A percentile compares a stretch with the other conserved stretches of the same genome.
phyloP scores from a whole-genome alignment of 2,329 filamentous ascomycete species.

The Aspergillus pseudoglaucus region DNA sequence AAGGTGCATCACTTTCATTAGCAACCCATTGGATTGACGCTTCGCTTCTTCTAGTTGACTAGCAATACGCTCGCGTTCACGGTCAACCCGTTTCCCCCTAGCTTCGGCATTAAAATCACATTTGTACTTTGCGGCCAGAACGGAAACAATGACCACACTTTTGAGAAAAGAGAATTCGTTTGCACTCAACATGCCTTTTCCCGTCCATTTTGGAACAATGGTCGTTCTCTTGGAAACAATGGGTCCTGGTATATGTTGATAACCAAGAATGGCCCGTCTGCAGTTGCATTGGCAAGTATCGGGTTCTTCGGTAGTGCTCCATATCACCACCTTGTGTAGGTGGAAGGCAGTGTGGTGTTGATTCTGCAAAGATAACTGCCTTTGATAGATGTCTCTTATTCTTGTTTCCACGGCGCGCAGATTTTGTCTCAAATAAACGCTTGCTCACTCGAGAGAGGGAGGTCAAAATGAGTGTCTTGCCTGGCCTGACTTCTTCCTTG shows the following conservation, averaged over 20 bases:
- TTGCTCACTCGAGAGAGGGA: neutral
- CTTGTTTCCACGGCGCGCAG: neutral
- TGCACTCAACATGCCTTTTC: too few relatives aligned
- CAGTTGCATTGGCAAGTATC: constrained; percentile 15
- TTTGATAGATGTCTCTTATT: neutral
- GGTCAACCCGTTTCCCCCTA: too few relatives aligned
- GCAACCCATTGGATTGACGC: too few relatives aligned
- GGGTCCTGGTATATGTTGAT: constrained; percentile 7
- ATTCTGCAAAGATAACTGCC: neutral
- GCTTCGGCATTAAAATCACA: too few relatives aligned
- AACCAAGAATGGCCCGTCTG: constrained; percentile 17
- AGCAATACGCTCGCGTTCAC: too few relatives aligned
- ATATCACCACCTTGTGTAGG: constrained; percentile 6
- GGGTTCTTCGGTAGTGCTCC: constrained; percentile 9
- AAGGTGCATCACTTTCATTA: too few relatives aligned
- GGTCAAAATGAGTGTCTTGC: neutral
- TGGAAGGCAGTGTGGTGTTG: neutral
- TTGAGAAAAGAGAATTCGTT: too few relatives aligned
- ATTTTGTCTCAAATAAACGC: neutral
- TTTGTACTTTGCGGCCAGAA: too few relatives aligned
- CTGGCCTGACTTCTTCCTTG: neutral
- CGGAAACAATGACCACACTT: too few relatives aligned
- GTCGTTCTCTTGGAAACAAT: constrained; percentile 3
- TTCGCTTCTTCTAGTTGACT: too few relatives aligned
- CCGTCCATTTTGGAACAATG: too few relatives aligned